Conservation (phyloP, 495 filamentous ascomycete genomes). For the Tetracladium marchalianum region DNA sequence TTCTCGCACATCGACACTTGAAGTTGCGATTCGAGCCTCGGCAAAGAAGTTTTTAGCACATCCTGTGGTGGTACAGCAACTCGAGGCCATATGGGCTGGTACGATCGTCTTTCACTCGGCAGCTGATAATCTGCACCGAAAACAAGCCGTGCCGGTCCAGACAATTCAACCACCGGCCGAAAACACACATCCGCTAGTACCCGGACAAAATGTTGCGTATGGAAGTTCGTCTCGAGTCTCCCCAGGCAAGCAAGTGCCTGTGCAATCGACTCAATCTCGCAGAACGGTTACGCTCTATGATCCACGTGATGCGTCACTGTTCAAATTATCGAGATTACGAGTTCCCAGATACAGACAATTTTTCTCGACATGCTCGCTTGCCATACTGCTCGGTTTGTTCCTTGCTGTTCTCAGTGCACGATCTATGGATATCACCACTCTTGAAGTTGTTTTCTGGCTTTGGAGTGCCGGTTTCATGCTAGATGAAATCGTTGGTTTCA, state of each 20-base stretch:
- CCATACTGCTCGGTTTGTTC: slow-evolving; percentile 72
- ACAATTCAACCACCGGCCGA: slow-evolving; percentile 15
- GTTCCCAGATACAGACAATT: slow-evolving; percentile 87
- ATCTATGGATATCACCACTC: slow-evolving; percentile 62
- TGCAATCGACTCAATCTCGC: slow-evolving; percentile 27
- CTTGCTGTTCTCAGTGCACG: slow-evolving; percentile 61
- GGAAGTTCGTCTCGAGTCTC: slow-evolving; percentile 9
- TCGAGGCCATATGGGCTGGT: slow-evolving; percentile 93
- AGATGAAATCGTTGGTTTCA: slow-evolving; percentile 88
- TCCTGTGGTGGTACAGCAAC: slow-evolving; percentile 79
- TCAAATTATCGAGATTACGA: slow-evolving; percentile 81
- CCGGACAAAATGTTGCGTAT: slow-evolving; percentile 15
- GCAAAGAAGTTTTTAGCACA: slow-evolving; percentile 86
- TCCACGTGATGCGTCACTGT: slow-evolving; percentile 75
- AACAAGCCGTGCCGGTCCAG: slow-evolving; percentile 7
- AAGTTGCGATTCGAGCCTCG: slow-evolving; percentile 81
- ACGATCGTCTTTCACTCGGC: slow-evolving; percentile 82
- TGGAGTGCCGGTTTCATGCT: slow-evolving; percentile 97
- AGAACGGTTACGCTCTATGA: slow-evolving; percentile 83
- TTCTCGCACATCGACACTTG: slow-evolving; percentile 79
- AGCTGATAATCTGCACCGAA: slow-evolving; percentile 70
- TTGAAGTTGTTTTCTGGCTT: slow-evolving; percentile 89
- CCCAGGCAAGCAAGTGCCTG: slow-evolving; percentile 26
- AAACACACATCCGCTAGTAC: slow-evolving; percentile 9
- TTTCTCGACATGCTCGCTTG: slow-evolving; percentile 75